A percentile compares a stretch with the other conserved stretches of the same genome.
Conservation (phyloP, 441 rosid species). For the Croton laevigatus region DNA sequence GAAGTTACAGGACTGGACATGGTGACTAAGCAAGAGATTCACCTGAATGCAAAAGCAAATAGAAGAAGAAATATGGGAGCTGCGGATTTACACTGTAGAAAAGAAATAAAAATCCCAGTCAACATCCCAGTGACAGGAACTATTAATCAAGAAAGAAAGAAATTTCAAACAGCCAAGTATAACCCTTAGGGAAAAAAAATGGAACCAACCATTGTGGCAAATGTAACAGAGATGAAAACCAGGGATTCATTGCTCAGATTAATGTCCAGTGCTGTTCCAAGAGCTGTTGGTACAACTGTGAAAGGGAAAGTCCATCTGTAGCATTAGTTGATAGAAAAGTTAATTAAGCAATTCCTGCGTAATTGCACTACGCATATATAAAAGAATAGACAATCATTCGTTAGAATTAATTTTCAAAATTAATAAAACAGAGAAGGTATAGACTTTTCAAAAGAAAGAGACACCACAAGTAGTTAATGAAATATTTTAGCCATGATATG, state of each 20-base stretch:
- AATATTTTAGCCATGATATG: not conserved
- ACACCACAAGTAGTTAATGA: not conserved
- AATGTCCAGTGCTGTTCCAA: conserved; percentile 96
- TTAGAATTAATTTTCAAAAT: not conserved
- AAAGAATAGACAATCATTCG: conserved; percentile 5
- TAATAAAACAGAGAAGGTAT: not conserved
- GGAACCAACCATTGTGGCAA: conserved; percentile 94
- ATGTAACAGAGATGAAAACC: conserved; percentile 95
- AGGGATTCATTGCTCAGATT: conserved; percentile 97
- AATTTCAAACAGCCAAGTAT: conserved; percentile 1
- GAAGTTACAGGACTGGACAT: conserved; percentile 10
- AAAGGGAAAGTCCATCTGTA: conserved; percentile 80
- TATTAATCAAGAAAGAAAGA: conserved; percentile 16
- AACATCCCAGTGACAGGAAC: conserved; percentile 13
- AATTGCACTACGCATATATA: conserved; percentile 18
- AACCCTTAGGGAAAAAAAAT: conserved; percentile 6
- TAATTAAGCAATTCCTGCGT: conserved; percentile 37
- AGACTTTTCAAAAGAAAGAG: not conserved
- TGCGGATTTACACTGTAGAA: conserved; percentile 96
- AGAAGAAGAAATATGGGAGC: conserved; percentile 93
- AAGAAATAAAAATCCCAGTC: conserved; percentile 16
- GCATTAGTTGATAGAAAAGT: conserved; percentile 70
- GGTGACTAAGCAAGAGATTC: conserved; percentile 26
- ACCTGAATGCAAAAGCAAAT: conserved; percentile 99
- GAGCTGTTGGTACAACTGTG: conserved; percentile 98